Conservation (phyloP, 2,329 filamentous ascomycete species). For the Hypoxylon sp. region DNA sequence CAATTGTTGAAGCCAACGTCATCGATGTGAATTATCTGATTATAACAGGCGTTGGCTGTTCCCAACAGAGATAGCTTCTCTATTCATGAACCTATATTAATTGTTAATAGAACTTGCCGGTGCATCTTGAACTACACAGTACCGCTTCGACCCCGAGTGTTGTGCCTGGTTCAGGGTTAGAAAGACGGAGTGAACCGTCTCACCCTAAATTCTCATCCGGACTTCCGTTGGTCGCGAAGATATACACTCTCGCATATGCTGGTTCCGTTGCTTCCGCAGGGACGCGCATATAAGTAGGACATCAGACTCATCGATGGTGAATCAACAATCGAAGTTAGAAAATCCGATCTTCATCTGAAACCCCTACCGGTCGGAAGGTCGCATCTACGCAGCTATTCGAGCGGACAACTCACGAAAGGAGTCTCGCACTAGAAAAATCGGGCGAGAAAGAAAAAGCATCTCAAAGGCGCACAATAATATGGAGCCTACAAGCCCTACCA, state of each 20-base stretch:
- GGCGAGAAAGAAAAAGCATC: background rate
- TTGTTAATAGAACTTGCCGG: background rate
- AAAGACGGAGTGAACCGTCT: constrained; percentile 7
- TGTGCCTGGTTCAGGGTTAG: background rate
- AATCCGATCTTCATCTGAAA: constrained; percentile 5
- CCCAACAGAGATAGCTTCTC: background rate
- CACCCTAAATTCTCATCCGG: constrained; percentile 32
- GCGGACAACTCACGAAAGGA: background rate
- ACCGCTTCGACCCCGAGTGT: constrained; percentile 4
- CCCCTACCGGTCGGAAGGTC: constrained; percentile 5
- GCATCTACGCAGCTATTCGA: background rate
- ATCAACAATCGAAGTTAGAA: background rate
- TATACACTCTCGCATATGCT: constrained; percentile 12
- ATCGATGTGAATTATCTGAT: constrained; percentile 15
- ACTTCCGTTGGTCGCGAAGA: constrained; percentile 27
- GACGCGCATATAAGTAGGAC: constrained; percentile 14
- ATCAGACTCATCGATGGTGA: background rate
- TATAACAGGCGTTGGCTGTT: constrained; percentile 4
- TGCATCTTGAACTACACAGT: background rate
- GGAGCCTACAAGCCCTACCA: constrained; percentile 33
- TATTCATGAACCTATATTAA: background rate
- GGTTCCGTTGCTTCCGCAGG: constrained; percentile 13
- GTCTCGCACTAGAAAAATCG: background rate
- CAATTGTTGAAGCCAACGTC: constrained; percentile 17
- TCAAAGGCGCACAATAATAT: constrained; percentile 12